A percentile compares a stretch with the other conserved stretches of the same genome.
phyloP scores from a whole-genome alignment of 2,329 filamentous ascomycete species.

The Alternaria arborescens region DNA sequence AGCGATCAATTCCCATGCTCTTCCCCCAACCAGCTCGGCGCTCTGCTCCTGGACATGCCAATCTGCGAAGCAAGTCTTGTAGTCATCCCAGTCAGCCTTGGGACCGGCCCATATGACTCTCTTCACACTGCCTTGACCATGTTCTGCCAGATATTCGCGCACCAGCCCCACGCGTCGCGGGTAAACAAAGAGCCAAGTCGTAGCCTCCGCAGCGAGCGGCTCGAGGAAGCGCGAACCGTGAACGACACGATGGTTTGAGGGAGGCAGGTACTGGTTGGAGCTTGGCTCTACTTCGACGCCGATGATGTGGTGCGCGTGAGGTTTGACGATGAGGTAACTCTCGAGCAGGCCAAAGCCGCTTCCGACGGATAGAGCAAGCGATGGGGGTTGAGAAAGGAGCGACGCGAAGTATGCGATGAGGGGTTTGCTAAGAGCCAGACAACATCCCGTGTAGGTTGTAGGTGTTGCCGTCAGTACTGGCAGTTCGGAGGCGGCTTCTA shows the following conservation, averaged over 20 bases:
- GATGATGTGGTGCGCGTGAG: slow-evolving; percentile 43
- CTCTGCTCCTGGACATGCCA: slow-evolving; percentile 31
- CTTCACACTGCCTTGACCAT: slow-evolving; percentile 40
- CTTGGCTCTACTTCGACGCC: slow-evolving; percentile 60
- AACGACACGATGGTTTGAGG: slow-evolving; percentile 54
- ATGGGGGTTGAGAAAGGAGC: slow-evolving; percentile 35
- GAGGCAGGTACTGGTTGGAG: slow-evolving; percentile 57
- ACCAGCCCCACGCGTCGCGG: slow-evolving; percentile 59
- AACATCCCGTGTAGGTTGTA: slow-evolving; percentile 43
- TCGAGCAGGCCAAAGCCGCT: slow-evolving; percentile 63
- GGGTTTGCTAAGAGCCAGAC: slow-evolving; percentile 45
- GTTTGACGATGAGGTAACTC: slow-evolving; percentile 46
- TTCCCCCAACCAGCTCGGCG: slow-evolving; percentile 42
- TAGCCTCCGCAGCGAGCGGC: slow-evolving; percentile 52
- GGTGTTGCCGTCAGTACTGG: slow-evolving; percentile 33
- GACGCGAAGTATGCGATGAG: slow-evolving; percentile 37
- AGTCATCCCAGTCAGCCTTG: slow-evolving; percentile 53
- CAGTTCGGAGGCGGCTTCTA: slow-evolving; percentile 3
- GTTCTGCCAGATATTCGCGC: slow-evolving; percentile 54
- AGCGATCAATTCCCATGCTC: slow-evolving; percentile 46
- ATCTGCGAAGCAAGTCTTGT: slow-evolving; percentile 33
- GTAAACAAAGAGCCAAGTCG: slow-evolving; percentile 63
- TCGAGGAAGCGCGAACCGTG: slow-evolving; percentile 56
- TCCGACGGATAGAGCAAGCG: slow-evolving; percentile 56
- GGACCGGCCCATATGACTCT: slow-evolving; percentile 56